phyloP scores from a whole-genome alignment of 768 basidiomycete genomes.

The Podaxis sp. region DNA sequence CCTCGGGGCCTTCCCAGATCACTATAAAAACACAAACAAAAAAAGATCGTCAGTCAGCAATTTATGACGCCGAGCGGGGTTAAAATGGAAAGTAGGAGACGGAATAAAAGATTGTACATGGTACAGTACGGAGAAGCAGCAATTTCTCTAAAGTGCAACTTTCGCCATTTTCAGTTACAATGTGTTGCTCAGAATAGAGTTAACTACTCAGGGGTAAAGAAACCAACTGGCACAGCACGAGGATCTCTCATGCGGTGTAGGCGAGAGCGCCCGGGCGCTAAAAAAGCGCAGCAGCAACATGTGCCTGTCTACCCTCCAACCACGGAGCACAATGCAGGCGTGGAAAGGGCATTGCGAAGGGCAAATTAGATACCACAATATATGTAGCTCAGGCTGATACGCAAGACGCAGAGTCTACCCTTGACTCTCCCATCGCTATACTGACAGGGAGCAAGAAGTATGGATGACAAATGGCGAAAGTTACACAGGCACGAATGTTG shows the following conservation, averaged over 20 bases:
- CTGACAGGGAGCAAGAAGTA: neutral
- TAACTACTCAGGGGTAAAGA: conserved; percentile 9
- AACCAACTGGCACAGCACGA: neutral
- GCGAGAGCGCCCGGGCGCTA: neutral
- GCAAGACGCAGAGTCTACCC: conserved; percentile 1
- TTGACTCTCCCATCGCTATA: conserved; percentile 1
- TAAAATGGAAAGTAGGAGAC: conserved; percentile 8
- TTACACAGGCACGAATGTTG: conserved; percentile 17
- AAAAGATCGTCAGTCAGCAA: conserved; percentile 17
- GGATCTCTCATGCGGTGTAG: neutral
- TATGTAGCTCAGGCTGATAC: conserved; percentile 20
- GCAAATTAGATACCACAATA: conserved; percentile 12
- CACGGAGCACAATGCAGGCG: neutral
- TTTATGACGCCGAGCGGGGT: neutral
- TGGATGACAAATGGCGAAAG: conserved; percentile 21
- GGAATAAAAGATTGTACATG: conserved; percentile 11
- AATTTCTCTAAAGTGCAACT: conserved; percentile 12
- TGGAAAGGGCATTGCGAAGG: neutral
- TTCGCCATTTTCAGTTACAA: conserved; percentile 11
- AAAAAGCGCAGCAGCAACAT: neutral
- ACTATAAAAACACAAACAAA: conserved; percentile 37
- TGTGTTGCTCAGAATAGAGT: conserved; percentile 3
- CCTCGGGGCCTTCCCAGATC: conserved; percentile 71
- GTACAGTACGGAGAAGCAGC: conserved; percentile 9
- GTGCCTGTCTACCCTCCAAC: neutral